Base-by-base conservation (phyloP, 2,329 filamentous ascomycete species). In the Penicillium sp. region DNA sequence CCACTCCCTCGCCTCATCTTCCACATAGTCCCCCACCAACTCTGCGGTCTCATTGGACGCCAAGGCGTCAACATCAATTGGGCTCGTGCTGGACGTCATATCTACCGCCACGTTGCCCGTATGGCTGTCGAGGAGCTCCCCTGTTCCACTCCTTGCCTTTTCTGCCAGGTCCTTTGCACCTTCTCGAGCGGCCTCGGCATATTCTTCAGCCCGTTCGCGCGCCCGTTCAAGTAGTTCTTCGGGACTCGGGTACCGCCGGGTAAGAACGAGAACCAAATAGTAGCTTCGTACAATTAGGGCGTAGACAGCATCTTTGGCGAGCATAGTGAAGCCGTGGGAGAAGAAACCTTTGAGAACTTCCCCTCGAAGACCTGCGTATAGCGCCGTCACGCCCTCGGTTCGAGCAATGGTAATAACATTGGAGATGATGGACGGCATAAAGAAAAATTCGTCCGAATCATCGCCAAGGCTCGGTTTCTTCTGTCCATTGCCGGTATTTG, bases 291-390 rank as follows among this genome's bases (percentile, higher is more conserved):
- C 85, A 60, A 96, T 86, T 17, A 89, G 75, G 30, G 85, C 83
- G 73, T 96, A 91, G 8, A 95, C 85, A 5, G 86, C 79, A 60
- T 94, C 91, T 77, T 97, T 97, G 62, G 91, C 87, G 58, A 94
- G 80, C 91, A 96, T 96, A 1, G 92, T 94, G 56, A 93, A 85
- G 0, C 93, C 93, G 70, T 97, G 92, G 23, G 88, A 89, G 70
- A 97, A 89, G 78, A 96, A 96, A 0, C 91, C 90, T 70, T 93
- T 93, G 8, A 93, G 76, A 3, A 96, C 83, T 76, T 96, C 91
- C 5, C 88, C 91, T 15, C 83, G 84, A 0, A 96, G 80, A 5
- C 92, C 93, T 53, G 90, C 86, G 72, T 96, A 97, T 8, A 96
- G 78, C 0, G 88, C 90, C 4, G 74, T 73, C 0, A 89, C 63